These are phyloP conservation scores for Ophiocordyceps camponoti-saundersi DNA, from an alignment of 2,329 filamentous ascomycete genomes.

Conservation along the genomic window DNA sequence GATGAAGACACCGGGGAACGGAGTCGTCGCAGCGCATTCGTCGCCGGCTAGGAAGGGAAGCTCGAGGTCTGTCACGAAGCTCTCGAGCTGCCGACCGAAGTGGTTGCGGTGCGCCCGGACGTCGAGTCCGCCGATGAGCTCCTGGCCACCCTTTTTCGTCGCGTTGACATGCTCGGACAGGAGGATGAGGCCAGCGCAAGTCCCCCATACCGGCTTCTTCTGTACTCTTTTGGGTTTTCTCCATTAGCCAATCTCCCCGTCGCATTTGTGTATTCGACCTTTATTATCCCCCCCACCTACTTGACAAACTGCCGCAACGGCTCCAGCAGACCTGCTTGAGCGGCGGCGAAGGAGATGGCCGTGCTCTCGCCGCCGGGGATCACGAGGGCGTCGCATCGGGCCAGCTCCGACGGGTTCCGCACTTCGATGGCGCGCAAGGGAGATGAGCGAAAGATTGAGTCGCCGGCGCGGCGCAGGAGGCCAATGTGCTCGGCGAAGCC, in stretches of 20 bases:
- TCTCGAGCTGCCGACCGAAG: slow-evolving; percentile 86
- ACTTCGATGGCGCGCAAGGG: slow-evolving; percentile 59
- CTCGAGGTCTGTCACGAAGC: slow-evolving; percentile 61
- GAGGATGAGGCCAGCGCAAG: slow-evolving; percentile 85
- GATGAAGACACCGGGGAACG: slow-evolving; percentile 79
- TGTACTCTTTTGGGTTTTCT: slow-evolving; percentile 34
- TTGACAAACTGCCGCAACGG: slow-evolving; percentile 83
- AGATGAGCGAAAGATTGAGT: slow-evolving; percentile 33
- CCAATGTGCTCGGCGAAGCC: slow-evolving; percentile 80
- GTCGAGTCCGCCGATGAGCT: slow-evolving; percentile 79
- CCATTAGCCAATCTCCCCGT: too few species aligned
- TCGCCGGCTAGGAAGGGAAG: slow-evolving; percentile 47
- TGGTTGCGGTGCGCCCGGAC: slow-evolving; percentile 88
- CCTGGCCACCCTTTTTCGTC: slow-evolving; percentile 81
- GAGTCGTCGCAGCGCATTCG: neutral
- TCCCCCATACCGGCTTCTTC: slow-evolving; percentile 82
- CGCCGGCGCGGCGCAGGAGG: slow-evolving; percentile 53
- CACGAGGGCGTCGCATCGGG: slow-evolving; percentile 63
- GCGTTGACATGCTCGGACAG: slow-evolving; percentile 76
- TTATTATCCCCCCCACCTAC: slow-evolving; percentile 26
- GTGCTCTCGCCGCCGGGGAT: slow-evolving; percentile 93
- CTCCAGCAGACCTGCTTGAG: slow-evolving; percentile 63
- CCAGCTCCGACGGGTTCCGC: slow-evolving; percentile 55
- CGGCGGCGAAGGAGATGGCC: slow-evolving; percentile 76
- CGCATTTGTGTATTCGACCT: neutral